Conservation (phyloP, 148 eudicot genomes). For the Nyssa sinensis region DNA sequence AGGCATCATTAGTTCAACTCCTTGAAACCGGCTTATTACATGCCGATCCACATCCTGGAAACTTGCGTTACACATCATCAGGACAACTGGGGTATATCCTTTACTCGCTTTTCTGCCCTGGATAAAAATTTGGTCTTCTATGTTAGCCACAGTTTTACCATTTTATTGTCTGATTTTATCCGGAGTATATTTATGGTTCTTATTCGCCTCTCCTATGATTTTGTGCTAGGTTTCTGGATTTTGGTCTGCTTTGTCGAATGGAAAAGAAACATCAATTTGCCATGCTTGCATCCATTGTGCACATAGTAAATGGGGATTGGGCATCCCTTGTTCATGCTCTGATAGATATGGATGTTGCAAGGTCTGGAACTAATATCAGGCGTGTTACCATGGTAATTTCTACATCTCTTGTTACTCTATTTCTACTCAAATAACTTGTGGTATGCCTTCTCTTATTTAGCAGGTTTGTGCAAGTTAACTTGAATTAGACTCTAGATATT, state of each 20-base stretch:
- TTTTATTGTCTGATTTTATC: neutral
- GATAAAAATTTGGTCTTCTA: neutral
- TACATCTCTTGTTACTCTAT: conserved; percentile 1
- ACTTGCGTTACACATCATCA: conserved; percentile 74
- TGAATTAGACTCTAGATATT: neutral
- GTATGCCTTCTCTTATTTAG: neutral
- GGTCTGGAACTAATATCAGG: conserved; percentile 70
- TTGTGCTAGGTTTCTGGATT: conserved; percentile 77
- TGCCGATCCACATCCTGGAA: conserved; percentile 99
- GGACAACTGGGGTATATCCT: conserved; percentile 78
- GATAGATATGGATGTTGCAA: conserved; percentile 74
- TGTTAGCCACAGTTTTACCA: neutral
- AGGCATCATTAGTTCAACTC: conserved; percentile 87
- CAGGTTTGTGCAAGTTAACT: neutral
- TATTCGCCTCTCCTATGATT: conserved; percentile 12
- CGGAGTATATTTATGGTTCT: neutral
- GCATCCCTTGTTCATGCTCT: conserved; percentile 83
- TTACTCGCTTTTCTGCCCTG: neutral
- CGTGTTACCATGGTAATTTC: conserved; percentile 76
- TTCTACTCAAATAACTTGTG: neutral
- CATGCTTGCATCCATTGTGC: conserved; percentile 93
- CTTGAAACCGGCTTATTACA: conserved; percentile 94
- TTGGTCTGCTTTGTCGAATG: conserved; percentile 94
- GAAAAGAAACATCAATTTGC: conserved; percentile 93
- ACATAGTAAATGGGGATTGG: conserved; percentile 98